Base-by-base conservation (phyloP, 345 rosid species). In the Pugionium cornutum region DNA sequence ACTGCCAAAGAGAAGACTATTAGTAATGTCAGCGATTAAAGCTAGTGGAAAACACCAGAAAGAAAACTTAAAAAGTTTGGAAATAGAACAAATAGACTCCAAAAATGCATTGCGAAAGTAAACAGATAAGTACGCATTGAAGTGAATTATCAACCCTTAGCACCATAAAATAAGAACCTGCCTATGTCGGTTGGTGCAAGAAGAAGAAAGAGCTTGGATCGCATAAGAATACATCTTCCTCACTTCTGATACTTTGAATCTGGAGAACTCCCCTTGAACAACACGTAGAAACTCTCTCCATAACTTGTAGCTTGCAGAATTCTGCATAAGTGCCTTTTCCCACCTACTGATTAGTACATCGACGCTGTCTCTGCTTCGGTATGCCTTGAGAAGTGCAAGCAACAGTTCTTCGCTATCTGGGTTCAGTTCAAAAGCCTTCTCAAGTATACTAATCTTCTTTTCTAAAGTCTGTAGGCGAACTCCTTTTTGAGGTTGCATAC, bases 361-460 rank as follows among this genome's bases (percentile, higher is more conserved):
- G 8, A 83, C 68, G 53, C 57, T 86, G 67, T 94, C 97, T 79
- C 92, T 85, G 49, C 74, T 74, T 78, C 85, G 89, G 80, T 86
- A 89, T 7, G 96, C 85, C 79, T 85, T 88, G 78, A 94, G 79
- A 70, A 94, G 96, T 66, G 65, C 72, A 81, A 94, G 80, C 76
- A 88, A 69, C 53, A 94, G 64, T 33, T 84, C 92, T 76, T 94
- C 96, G 32, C 87, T 88, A 50, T 90, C 91, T 3, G 97, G 91
- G 74, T 94, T 94, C 59, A 94, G 83, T 77, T 88, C 92, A 50
- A 77, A 75, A 28, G 96, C 99, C 77, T 90, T 94, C 80, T 94
- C 96, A 53, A 94, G 80, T 70, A 94, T 84, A 77, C 97, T 80
- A 58, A 94, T 84, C 84, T 94, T 90, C 86, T 94, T 94, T 82